Evolutionary conservation across 108 stramenopile genomes (phyloP).

Genomic region (Cyclotella cryptica): DNA sequence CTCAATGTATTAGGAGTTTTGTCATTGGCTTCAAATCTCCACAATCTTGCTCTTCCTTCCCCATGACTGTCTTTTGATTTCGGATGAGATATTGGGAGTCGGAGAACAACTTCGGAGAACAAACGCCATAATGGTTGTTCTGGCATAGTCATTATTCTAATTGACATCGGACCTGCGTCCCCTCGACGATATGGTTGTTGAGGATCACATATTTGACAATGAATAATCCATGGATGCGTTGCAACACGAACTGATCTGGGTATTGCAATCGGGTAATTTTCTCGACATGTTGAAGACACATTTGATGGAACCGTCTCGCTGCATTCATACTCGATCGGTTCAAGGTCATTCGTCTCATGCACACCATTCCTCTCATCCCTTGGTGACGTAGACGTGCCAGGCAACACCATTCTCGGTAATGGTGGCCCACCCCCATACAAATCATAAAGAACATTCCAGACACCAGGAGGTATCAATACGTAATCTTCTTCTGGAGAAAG

Average conservation of each 20-base stretch:
- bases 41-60: conserved; percentile 73
- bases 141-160: conserved; percentile 81
- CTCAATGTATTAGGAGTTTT: conserved; percentile 46
- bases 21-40: conserved; percentile 63
- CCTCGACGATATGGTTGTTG: conserved; percentile 84
- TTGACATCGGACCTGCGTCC: conserved; percentile 80
- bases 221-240: conserved; percentile 85
- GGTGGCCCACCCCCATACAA: conserved; percentile 91
- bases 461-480: conserved; percentile 76
- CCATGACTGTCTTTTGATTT: conserved; percentile 66
- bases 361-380: conserved; percentile 11
- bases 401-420: conserved; percentile 77
- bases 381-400: conserved; percentile 18
- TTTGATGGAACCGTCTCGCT: too few species aligned
- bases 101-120: conserved; percentile 69
- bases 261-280: conserved; percentile 56
- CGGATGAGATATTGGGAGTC: conserved; percentile 68
- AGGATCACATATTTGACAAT: conserved; percentile 84
- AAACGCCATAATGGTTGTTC: conserved; percentile 87
- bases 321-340: too few species aligned
- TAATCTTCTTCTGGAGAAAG: conserved; percentile 57
- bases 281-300: too few species aligned
- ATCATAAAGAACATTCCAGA: conserved; percentile 90
- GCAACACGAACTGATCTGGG: conserved; percentile 65
- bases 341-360: conserved; percentile 8